Evolutionary conservation across 2,329 filamentous ascomycete species (phyloP), one percentile per base, ranked within the genome.

Genomic region (Nothophaeocryptopus gaeumannii): DNA sequence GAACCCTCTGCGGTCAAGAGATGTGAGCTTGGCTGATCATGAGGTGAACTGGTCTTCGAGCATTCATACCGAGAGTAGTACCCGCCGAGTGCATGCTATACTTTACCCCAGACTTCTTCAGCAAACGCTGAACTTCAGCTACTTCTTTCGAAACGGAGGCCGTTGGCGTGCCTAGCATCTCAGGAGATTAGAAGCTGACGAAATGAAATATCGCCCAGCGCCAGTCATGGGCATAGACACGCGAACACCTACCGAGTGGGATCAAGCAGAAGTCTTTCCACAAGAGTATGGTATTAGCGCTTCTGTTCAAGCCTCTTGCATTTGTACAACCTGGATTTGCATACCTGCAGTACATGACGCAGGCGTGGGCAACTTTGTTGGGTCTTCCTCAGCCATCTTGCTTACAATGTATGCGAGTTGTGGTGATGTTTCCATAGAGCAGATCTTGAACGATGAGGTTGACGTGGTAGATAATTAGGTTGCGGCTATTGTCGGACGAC

Each of bases 51-150:
- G n/a, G n/a, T n/a, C n/a, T n/a, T n/a, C 13, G 11, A 42, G 29
- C 13, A 26, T 13, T 34, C 84, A 51, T 75, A 93, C 89, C 90
- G 47, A 97, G 81, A 0, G 92, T 97, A 0, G 92, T 96, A 10
- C 92, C 93, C 2, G 90, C 91, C 20, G 88, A 91, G 72, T 97
- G 92, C 89, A 97, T 93, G 39, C 80, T 84, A 67, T 91, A 92
- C 57, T 82, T 84, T 55, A 97, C 70, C 2, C 89, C 89, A 60
- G 86, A 93, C 46, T 81, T 83, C 70, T 86, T 83, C 62, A 99
- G 79, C 32, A 97, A 78, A 50, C 85, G 83, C 74, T 97, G 92
- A 33, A 97, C 89, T 56, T 87, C 84, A 31, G 92, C 92, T 29
- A 99, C 84, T 67, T 97, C 88, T 47, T 72, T 69, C 5, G 73